Conservation (phyloP, 495 filamentous ascomycete genomes). For the Neurospora terricola region DNA sequence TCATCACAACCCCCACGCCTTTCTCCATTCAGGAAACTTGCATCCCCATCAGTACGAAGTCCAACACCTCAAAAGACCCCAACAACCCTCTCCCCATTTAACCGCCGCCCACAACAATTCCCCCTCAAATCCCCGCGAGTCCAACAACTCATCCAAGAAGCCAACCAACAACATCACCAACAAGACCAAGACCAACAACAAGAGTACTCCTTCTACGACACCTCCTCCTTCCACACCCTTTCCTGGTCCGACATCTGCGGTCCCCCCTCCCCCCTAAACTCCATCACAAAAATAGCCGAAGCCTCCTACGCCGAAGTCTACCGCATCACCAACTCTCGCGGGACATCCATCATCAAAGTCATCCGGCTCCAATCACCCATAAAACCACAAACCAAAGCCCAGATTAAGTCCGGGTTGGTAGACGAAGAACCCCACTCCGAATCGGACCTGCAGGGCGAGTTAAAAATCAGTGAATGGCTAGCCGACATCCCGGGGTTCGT, state of each 20-base stretch:
- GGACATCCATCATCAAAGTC: constrained; percentile 43
- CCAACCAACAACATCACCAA: not conserved
- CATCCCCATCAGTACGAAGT: not conserved
- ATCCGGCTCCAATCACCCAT: constrained; percentile 40
- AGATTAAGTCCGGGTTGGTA: constrained; percentile 34
- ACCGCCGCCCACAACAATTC: not conserved
- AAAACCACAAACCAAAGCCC: constrained; percentile 34
- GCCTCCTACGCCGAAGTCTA: constrained; percentile 62
- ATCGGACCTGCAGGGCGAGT: constrained; percentile 42
- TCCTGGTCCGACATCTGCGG: constrained; percentile 43
- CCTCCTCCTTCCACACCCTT: constrained; percentile 22
- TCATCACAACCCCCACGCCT: not conserved
- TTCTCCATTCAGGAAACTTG: not conserved
- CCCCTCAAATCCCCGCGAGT: not conserved
- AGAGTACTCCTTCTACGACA: constrained; percentile 1
- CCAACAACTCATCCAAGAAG: not conserved
- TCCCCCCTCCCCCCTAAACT: constrained; percentile 24
- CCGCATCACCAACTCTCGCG: constrained; percentile 40
- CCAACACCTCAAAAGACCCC: not conserved
- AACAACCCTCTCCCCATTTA: not conserved
- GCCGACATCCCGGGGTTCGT: constrained; percentile 80
- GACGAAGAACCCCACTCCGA: constrained; percentile 40
- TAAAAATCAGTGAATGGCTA: constrained; percentile 60
- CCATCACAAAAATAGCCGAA: constrained; percentile 56
- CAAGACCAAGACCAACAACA: not conserved